These are phyloP conservation scores for Diaporthe sp. DNA, from an alignment of 2,329 filamentous ascomycete genomes.

Conservation along the genomic window DNA sequence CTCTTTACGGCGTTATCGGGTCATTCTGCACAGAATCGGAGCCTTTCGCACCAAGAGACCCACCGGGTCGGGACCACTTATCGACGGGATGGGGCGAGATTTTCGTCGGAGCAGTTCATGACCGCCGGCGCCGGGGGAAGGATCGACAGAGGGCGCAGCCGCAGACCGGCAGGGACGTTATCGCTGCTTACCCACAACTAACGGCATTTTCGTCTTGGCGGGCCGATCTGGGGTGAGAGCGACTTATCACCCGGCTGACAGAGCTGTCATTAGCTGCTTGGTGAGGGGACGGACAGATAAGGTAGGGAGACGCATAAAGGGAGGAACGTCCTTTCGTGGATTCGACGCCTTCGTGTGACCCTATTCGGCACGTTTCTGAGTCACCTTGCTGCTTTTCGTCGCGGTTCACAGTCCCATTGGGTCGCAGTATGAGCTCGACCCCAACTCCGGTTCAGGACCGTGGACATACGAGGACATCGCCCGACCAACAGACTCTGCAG, in stretches of 20 bases:
- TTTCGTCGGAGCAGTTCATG: conserved; percentile 31
- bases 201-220: conserved; percentile 18
- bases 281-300: conserved; percentile 8
- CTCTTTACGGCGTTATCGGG: conserved; percentile 9
- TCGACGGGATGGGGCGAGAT: conserved; percentile 27
- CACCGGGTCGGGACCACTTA: conserved; percentile 16
- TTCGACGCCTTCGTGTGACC: conserved; percentile 14
- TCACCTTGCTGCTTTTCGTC: not conserved
- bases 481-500: not conserved
- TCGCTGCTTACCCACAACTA: conserved; percentile 28
- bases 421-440: conserved; percentile 23
- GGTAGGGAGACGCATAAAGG: not conserved
- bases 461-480: not conserved
- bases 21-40: conserved; percentile 7
- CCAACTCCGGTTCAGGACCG: not conserved
- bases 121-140: conserved; percentile 7
- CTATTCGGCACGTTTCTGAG: not conserved
- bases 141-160: conserved; percentile 18
- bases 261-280: not conserved
- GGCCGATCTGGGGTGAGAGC: conserved; percentile 5
- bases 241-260: conserved; percentile 29
- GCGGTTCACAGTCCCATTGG: not conserved
- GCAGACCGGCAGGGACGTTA: conserved; percentile 29
- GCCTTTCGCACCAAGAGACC: not conserved
- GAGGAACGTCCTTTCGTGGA: not conserved